A percentile compares a stretch with the other conserved stretches of the same genome.
phyloP scores from a whole-genome alignment of 2,329 filamentous ascomycete genomes.

The Pyricularia pennisetigena region DNA sequence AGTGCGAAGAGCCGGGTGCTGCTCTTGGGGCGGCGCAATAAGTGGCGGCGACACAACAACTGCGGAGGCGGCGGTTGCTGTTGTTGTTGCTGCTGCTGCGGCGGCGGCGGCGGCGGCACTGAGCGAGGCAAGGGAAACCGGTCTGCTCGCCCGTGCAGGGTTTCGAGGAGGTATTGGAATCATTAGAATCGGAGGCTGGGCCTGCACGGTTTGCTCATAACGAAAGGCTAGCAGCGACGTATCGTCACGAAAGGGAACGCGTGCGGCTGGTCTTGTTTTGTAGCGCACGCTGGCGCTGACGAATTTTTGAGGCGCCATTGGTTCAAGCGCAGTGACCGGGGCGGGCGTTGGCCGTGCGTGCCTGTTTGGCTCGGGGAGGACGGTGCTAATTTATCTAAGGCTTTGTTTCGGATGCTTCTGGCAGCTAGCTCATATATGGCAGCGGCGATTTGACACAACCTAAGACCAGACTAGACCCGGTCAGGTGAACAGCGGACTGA shows the following conservation, averaged over 20 bases:
- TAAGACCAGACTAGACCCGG: not conserved
- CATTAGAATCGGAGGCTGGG: conserved; percentile 46
- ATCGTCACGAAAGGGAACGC: conserved; percentile 35
- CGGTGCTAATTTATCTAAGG: not conserved
- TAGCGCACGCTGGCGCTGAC: conserved; percentile 29
- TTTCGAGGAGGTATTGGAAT: conserved; percentile 30
- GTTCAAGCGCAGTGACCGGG: not conserved
- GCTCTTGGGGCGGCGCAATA: conserved; percentile 34
- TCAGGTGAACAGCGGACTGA: not conserved
- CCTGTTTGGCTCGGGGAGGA: not conserved
- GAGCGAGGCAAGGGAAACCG: conserved; percentile 10
- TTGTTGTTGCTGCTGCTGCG: not conserved
- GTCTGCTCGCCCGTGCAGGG: conserved; percentile 21
- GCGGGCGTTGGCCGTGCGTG: not conserved
- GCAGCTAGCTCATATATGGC: not conserved
- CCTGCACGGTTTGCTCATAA: conserved; percentile 51
- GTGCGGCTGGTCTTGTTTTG: conserved; percentile 25
- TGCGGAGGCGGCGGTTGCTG: conserved; percentile 6
- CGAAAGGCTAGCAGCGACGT: conserved; percentile 41
- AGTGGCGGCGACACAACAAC: conserved; percentile 25
- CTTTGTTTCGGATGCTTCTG: not conserved
- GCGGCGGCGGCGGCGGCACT: conserved; percentile 6
- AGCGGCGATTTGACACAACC: not conserved
- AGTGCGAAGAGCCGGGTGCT: conserved; percentile 42
- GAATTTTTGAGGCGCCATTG: conserved; percentile 29